Percentiles rank a stretch among this genome's conserved stretches.
phyloP scores from a whole-genome alignment of 768 basidiomycete genomes.

The Lentinula sp. region DNA sequence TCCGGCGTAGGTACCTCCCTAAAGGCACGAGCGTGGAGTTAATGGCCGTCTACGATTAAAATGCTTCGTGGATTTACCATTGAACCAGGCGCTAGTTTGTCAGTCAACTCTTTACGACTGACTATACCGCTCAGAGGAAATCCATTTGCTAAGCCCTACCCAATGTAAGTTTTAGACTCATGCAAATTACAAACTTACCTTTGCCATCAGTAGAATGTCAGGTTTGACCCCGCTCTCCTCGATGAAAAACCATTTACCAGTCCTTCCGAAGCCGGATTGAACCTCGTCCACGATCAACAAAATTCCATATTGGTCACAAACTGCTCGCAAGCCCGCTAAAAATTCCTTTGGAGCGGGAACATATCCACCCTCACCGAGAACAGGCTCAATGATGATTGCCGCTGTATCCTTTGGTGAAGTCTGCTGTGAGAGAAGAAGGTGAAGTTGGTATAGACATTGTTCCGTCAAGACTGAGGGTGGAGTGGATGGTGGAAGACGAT shows the following conservation, averaged over 20 bases:
- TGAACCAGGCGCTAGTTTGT: slow-evolving; percentile 70
- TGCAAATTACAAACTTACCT: slow-evolving; percentile 37
- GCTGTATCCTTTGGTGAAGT: slow-evolving; percentile 82
- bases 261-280: slow-evolving; percentile 86
- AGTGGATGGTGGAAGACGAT: slow-evolving; percentile 51
- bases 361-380: slow-evolving; percentile 95
- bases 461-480: slow-evolving; percentile 51
- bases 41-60: not conserved
- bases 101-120: slow-evolving; percentile 74
- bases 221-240: slow-evolving; percentile 82
- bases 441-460: slow-evolving; percentile 72
- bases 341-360: slow-evolving; percentile 81
- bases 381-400: slow-evolving; percentile 90
- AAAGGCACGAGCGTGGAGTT: not conserved
- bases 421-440: slow-evolving; percentile 73
- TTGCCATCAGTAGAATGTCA: slow-evolving; percentile 86
- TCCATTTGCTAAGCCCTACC: slow-evolving; percentile 79
- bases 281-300: slow-evolving; percentile 84
- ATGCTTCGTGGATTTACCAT: slow-evolving; percentile 43
- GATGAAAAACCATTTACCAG: slow-evolving; percentile 78
- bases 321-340: slow-evolving; percentile 67
- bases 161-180: not conserved
- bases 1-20: slow-evolving; percentile 90
- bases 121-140: slow-evolving; percentile 90
- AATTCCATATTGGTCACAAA: slow-evolving; percentile 87